phyloP scores from a whole-genome alignment of 768 basidiomycete species.

The Wakefieldia striispora region DNA sequence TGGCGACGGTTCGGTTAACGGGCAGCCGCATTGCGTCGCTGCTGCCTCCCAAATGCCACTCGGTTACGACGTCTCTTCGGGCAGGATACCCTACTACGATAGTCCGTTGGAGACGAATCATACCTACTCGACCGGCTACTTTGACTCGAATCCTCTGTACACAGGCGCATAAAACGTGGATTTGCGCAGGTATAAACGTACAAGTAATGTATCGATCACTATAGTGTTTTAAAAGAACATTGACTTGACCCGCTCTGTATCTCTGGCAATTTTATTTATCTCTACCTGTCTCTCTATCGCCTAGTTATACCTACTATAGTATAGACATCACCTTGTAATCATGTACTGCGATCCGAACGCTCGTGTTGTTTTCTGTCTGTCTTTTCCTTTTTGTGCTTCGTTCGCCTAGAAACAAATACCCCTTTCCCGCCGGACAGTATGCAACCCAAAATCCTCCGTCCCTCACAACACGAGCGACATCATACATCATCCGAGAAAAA shows the following conservation, averaged over 20 bases:
- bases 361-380: not conserved
- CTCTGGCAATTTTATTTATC: constrained; percentile 27
- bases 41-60: constrained; percentile 16
- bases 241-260: constrained; percentile 23
- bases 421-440: not conserved
- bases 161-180: constrained; percentile 20
- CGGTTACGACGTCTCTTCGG: constrained; percentile 25
- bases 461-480: no score
- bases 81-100: constrained; percentile 28
- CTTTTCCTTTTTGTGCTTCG: not conserved
- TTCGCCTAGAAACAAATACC: constrained; percentile 4
- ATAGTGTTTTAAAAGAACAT: constrained; percentile 16
- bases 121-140: constrained; percentile 17
- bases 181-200: not conserved
- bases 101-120: constrained; percentile 22
- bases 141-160: constrained; percentile 24
- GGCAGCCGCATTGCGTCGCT: constrained; percentile 24
- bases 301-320: constrained; percentile 13
- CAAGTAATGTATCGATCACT: constrained; percentile 21
- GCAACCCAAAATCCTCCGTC: not conserved
- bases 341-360: constrained; percentile 15
- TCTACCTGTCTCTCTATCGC: constrained; percentile 8
- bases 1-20: constrained; percentile 8
- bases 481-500: no score
- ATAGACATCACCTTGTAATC: constrained; percentile 3